Evolutionary conservation across 2,329 filamentous ascomycete species (phyloP), one percentile per base, ranked within the genome.

Genomic region (Aspergillus floridensis): DNA sequence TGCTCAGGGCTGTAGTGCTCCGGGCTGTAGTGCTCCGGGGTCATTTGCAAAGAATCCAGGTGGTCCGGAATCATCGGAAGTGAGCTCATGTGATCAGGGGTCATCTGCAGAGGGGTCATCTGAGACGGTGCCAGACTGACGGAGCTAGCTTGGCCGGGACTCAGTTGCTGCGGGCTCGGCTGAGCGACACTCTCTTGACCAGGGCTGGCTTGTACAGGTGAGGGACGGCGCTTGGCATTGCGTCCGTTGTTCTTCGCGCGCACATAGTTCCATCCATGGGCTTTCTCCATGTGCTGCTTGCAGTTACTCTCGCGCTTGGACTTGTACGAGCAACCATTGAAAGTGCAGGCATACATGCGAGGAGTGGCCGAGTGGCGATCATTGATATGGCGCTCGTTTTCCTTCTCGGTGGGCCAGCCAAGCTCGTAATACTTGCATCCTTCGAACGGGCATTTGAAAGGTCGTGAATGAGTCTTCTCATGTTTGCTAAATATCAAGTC

Each of bases 261-360:
- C 57, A 93, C 84, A 68, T 97, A 97, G n/a, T 83, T 82, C 89
- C 91, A 96, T 59, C 88, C 88, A 70, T 98, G 93, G 0, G 91
- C 89, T 77, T 97, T 97, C 80, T 98, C 93, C 93, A 97, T 97
- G 78, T 98, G 93, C 77, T 97, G 93, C 75, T 97, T 97, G 84
- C 92, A 96, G 77, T 98, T 98, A 63, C 90, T 95, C 79, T 96
- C 90, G 60, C 93, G 89, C 82, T 98, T 98, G 11, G 93, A 96
- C 71, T 92, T 90, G 80, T 98, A 98, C 0, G 90, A 87, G 82
- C 95, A 98, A 24, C 89, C 89, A 68, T 87, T 83, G 77, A 85
- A 98, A 51, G 87, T 79, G 78, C 95, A 99, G 78, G 91, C 87
- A 76, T 87, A 96, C 80, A 96, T 87, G 48, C 87, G 82, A 4